Conservation (phyloP, 345 rosid species). For the Laguncularia racemosa region DNA sequence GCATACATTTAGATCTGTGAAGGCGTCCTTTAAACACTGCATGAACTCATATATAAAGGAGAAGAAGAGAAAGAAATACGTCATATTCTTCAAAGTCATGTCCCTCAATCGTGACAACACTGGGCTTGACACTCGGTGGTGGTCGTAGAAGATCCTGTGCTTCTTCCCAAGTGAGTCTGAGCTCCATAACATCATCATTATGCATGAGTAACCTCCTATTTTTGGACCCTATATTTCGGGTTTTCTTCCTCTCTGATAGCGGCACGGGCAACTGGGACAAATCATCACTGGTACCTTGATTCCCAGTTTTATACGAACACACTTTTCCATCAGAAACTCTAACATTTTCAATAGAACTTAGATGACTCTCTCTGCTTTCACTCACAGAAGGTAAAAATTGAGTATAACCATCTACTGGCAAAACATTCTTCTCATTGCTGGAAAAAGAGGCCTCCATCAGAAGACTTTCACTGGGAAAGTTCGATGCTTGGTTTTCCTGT, state of each 20-base stretch:
- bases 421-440: conserved; percentile 35
- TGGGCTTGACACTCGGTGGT: conserved; percentile 51
- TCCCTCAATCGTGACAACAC: conserved; percentile 55
- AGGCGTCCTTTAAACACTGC: too few relatives aligned
- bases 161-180: conserved; percentile 86
- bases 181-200: conserved; percentile 64
- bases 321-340: conserved; percentile 34
- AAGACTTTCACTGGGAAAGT: conserved; percentile 28
- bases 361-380: conserved; percentile 27
- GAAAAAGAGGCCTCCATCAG: conserved; percentile 43
- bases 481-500: conserved; percentile 40
- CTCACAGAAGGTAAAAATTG: conserved; percentile 28
- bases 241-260: conserved; percentile 51
- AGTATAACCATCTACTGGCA: conserved; percentile 32
- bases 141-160: conserved; percentile 88
- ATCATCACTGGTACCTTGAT: conserved; percentile 26
- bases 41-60: neutral
- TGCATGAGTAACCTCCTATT: conserved; percentile 63
- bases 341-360: conserved; percentile 29
- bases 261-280: conserved; percentile 19
- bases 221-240: conserved; percentile 71
- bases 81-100: conserved; percentile 88
- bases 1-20: too few relatives aligned
- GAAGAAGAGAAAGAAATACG: conserved; percentile 26
- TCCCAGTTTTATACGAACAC: conserved; percentile 39